These are phyloP conservation scores for Pythium aristosporum DNA, from an alignment of 352 stramenopile species.

Conservation along the genomic window DNA sequence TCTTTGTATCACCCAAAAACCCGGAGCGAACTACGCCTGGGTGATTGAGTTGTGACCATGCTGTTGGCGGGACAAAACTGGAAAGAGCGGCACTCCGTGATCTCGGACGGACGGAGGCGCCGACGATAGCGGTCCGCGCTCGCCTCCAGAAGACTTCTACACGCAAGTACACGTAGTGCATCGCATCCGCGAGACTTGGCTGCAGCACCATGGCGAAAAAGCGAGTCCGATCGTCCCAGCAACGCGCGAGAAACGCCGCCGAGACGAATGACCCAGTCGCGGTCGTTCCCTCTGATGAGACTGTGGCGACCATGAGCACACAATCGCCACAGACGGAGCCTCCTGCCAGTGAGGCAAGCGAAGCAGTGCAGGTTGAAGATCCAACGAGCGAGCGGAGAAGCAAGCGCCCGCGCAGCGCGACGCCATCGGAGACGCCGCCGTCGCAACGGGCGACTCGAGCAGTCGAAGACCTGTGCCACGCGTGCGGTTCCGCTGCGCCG, in stretches of 20 bases:
- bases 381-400: not conserved
- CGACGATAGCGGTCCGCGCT: not conserved
- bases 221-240: not conserved
- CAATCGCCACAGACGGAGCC: not conserved
- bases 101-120: not conserved
- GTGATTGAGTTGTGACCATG: not conserved
- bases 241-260: constrained; percentile 12
- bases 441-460: not conserved
- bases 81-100: not conserved
- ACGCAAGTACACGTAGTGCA: not conserved
- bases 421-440: constrained; percentile 3
- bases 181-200: not conserved
- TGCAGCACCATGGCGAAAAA: constrained; percentile 10
- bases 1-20: not conserved
- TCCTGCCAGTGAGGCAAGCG: not conserved
- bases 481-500: not conserved
- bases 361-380: not conserved
- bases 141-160: not conserved
- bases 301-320: not conserved
- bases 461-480: not conserved
- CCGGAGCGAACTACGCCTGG: not conserved
- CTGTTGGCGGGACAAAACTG: not conserved
- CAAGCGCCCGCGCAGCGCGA: constrained; percentile 16
- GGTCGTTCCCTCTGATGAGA: not conserved
- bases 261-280: not conserved